Base-by-base conservation (phyloP, 495 filamentous ascomycete species). In the Talaromyces stipitatus region DNA sequence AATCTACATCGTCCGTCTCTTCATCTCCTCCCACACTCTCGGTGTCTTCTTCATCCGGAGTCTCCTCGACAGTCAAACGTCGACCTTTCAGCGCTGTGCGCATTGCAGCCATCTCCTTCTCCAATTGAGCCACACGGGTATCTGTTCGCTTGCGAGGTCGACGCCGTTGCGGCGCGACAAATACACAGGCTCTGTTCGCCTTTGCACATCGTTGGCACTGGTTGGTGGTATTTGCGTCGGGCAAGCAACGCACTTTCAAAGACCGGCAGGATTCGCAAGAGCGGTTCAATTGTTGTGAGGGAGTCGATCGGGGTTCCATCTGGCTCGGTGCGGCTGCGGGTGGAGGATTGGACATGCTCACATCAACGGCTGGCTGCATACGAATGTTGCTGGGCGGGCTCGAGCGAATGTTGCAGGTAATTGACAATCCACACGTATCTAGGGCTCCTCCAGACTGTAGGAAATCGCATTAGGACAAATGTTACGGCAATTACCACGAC, bases 261-360 rank as follows among this genome's bases (percentile, higher is more conserved):
- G 81, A 81, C 59, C 91, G 84, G 69, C 91, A 96, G 16, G 88
- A 85, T 68, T 95, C 91, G 69, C 91, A 96, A 18, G 91, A 90
- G 29, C 89, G 81, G 69, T 70, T 90, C 47, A 75, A 58, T 58
- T 71, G 71, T 38, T 62, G 69, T 20, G 66, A 33, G 33, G 66
- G 64, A 45, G 59, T 38, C 1, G 66, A 56, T 33, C 63, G 65
- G 22, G 43, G 52, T 50, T 54, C 47, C 45, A 48, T 48, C 14
- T 7, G 45, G 45, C 24, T 10, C 12, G 6, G 24, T 10, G 20
- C 12, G 45, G 22, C 36, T 41, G 36, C 22, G 45, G 45, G 20
- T n/a, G 22, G 45, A 0, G 22, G 10, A 48, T n/a, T 48, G 45
- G 45, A 48, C 45, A 48, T 48, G 22, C 22, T 48, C 45, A 9